Conservation (phyloP, 1,284 basidiomycete genomes). For the Trichosporon sp. region DNA sequence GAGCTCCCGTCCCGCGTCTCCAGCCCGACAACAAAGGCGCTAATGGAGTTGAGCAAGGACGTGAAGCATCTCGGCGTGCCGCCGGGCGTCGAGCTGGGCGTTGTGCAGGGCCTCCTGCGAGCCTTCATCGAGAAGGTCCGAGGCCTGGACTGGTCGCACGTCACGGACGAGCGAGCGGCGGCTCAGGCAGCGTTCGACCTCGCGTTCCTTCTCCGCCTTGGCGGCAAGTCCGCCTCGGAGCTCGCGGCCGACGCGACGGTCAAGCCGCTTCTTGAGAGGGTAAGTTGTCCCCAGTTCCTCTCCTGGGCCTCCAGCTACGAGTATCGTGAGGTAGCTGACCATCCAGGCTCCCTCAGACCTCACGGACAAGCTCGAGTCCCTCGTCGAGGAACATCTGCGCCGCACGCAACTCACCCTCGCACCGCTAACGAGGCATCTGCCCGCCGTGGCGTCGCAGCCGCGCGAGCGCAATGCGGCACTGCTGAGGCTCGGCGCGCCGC, state of each 20-base stretch:
- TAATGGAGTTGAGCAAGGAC: slow-evolving; percentile 33
- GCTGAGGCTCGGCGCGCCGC: slow-evolving; percentile 36
- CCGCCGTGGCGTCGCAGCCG: neutral
- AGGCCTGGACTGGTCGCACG: slow-evolving; percentile 29
- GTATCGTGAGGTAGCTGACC: too few relatives aligned
- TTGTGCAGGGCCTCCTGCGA: slow-evolving; percentile 23
- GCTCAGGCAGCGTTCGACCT: slow-evolving; percentile 35
- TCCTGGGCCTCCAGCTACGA: too few relatives aligned
- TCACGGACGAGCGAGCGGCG: slow-evolving; percentile 16
- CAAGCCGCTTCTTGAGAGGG: slow-evolving; percentile 19
- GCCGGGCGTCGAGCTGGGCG: slow-evolving; percentile 18
- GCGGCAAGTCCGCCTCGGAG: slow-evolving; percentile 13
- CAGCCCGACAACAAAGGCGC: slow-evolving; percentile 24
- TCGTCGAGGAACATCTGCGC: slow-evolving; percentile 29
- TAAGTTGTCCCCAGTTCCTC: too few relatives aligned
- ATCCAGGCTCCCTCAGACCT: slow-evolving; percentile 3
- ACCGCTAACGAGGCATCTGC: slow-evolving; percentile 33
- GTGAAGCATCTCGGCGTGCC: slow-evolving; percentile 35
- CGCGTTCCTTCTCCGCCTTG: slow-evolving; percentile 30
- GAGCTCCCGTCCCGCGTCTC: slow-evolving; percentile 31
- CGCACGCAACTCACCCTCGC: slow-evolving; percentile 36
- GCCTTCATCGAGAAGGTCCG: slow-evolving; percentile 23
- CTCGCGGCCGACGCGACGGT: slow-evolving; percentile 19
- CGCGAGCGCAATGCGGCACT: slow-evolving; percentile 28
- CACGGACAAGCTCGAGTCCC: slow-evolving; percentile 12